Conservation (phyloP, 345 rosid genomes). For the Citrus unshiu region DNA sequence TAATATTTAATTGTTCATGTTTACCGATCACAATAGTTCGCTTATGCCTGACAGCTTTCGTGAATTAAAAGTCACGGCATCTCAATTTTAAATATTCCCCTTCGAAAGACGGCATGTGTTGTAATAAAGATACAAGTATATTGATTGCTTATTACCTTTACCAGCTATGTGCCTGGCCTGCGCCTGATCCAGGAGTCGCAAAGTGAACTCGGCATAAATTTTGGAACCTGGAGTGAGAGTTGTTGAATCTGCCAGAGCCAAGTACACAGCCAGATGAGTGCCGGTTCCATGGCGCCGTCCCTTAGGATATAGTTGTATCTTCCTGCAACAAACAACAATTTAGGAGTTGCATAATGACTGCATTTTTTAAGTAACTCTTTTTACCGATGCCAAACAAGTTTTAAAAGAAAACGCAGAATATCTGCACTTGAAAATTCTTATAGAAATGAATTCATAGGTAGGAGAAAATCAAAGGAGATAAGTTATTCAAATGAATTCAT, state of each 20-base stretch:
- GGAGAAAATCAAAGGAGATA: neutral
- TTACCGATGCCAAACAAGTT: too few species aligned
- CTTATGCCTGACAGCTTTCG: too few species aligned
- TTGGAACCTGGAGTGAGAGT: constrained; percentile 22
- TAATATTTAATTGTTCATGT: too few species aligned
- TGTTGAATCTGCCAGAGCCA: constrained; percentile 22
- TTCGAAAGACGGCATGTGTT: neutral
- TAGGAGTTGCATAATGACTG: neutral
- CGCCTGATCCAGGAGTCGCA: constrained; percentile 33
- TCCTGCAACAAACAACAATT: constrained; percentile 22
- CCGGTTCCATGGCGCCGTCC: constrained; percentile 30
- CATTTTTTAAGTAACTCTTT: too few species aligned
- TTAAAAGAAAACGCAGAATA: too few species aligned
- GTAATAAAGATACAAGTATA: neutral
- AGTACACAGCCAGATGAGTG: constrained; percentile 26
- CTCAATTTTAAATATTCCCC: too few species aligned
- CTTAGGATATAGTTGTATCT: constrained; percentile 29
- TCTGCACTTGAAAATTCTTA: too few species aligned
- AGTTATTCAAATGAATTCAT: too few species aligned
- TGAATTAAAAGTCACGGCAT: too few species aligned
- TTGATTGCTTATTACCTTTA: constrained; percentile 25
- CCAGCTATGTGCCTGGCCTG: constrained; percentile 19
- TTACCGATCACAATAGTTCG: too few species aligned
- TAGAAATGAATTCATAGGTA: too few species aligned
- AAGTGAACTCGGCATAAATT: constrained; percentile 26